Evolutionary conservation across 345 rosid genomes (phyloP), one percentile per base, ranked within the genome.

Genomic region (Corchorus capsularis): DNA sequence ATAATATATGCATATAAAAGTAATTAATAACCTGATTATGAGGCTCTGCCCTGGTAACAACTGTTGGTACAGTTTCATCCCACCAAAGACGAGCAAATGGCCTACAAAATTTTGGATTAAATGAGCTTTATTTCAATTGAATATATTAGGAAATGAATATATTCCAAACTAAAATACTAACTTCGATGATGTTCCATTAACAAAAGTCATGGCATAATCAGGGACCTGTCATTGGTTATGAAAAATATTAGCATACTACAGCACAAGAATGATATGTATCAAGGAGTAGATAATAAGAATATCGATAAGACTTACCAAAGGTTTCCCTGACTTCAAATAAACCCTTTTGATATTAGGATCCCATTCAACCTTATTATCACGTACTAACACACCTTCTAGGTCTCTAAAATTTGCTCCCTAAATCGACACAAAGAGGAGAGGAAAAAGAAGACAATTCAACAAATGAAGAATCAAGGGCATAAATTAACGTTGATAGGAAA

Each of bases 21-120:
- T 27, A 59, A 65, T 56, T 20, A 13, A 53, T 55, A 17, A 90
- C 97, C 90, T 90, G 94, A 63, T 91, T 91, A 27, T 94, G 98
- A 0, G 97, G 94, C 39, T 89, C 94, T 0, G 91, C 91, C 71
- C 96, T 71, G 1, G 96, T 91, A 5, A 94, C 91, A 12, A 92
- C 98, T 0, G 97, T 94, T 14, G 94, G 83, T 6, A 92, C 97
- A 1, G 87, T 94, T 64, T 91, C 94, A 71, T 94, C 97, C 98
- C 93, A 91, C 97, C 94, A 94, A 22, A 91, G 78, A 22, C 96
- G 93, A 55, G 83, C 98, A 63, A 94, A 94, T 0, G 94, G 94
- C 69, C 97, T 92, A n/a, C 27, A 75, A 14, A 69, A 54, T 50
- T 75, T 34, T 39, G 4, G 34, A 52, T 12, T 37, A 13, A 8